A percentile compares a stretch with the other conserved stretches of the same genome.
These are phyloP conservation scores for Nelumbo lutea DNA, from an alignment of 164 flowering plant genomes.

Conservation along the genomic window DNA sequence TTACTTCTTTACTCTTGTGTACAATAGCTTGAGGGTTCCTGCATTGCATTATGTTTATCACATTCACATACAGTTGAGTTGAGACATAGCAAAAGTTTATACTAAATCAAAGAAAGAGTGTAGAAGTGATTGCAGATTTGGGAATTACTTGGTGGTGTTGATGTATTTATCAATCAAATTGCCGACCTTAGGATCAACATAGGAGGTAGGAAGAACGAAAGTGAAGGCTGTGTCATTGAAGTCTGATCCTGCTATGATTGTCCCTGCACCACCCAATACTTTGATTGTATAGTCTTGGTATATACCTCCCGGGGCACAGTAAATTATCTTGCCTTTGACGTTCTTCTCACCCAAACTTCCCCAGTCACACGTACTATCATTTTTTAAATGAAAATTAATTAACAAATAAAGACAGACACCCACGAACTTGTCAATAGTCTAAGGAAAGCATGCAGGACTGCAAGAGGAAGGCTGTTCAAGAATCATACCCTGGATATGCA, in stretches of 20 bases:
- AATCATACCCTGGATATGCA: slow-evolving; percentile 21
- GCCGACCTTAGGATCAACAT: slow-evolving; percentile 16
- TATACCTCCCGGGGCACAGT: slow-evolving; percentile 32
- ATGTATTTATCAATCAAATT: slow-evolving; percentile 36
- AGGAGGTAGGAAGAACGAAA: slow-evolving; percentile 27
- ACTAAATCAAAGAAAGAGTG: neutral
- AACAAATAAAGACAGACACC: neutral
- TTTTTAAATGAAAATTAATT: no score
- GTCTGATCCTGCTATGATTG: slow-evolving; percentile 17
- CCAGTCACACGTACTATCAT: slow-evolving; percentile 44
- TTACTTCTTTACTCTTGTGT: slow-evolving; percentile 27
- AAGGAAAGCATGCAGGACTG: no score
- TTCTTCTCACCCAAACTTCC: slow-evolving; percentile 31
- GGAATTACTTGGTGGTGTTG: slow-evolving; percentile 48
- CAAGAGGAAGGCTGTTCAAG: no score
- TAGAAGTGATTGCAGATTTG: no score
- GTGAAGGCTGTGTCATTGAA: slow-evolving; percentile 23
- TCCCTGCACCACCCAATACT: slow-evolving; percentile 36
- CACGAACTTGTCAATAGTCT: neutral
- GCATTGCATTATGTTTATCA: neutral
- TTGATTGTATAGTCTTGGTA: slow-evolving; percentile 34
- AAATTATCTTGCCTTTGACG: slow-evolving; percentile 59
- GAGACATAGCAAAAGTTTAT: neutral
- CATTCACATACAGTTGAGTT: neutral
- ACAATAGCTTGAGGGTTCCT: slow-evolving; percentile 53